A percentile compares a stretch with the other conserved stretches of the same genome.
Conservation (phyloP, 148 eudicot genomes). For the Selenicereus undatus region DNA sequence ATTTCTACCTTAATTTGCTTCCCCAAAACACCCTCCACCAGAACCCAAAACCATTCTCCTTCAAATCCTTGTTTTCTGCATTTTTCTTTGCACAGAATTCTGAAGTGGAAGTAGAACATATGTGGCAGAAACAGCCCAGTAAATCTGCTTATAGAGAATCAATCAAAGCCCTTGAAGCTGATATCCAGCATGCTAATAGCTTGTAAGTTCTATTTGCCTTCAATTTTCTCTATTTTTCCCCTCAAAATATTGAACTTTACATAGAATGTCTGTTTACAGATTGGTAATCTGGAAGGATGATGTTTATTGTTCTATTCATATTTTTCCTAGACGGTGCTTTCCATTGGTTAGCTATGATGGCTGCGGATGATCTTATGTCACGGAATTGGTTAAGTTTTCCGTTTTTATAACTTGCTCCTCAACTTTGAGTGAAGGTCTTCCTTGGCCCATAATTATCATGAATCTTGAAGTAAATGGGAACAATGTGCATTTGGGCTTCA, state of each 20-base stretch:
- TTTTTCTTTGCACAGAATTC: not conserved
- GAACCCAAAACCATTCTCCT: constrained; percentile 19
- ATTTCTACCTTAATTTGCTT: not conserved
- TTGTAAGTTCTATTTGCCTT: constrained; percentile 42
- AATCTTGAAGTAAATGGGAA: not conserved
- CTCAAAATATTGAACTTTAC: not conserved
- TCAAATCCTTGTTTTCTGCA: constrained; percentile 2
- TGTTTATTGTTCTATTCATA: not conserved
- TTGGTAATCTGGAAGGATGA: not conserved
- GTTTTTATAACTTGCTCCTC: not conserved
- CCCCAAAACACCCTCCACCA: constrained; percentile 5
- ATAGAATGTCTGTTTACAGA: not conserved
- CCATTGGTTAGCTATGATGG: not conserved
- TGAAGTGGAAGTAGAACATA: constrained; percentile 23
- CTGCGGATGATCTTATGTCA: not conserved
- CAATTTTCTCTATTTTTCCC: not conserved
- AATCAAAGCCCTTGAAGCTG: constrained; percentile 79
- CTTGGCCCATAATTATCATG: not conserved
- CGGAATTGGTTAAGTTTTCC: not conserved
- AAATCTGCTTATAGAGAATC: constrained; percentile 67
- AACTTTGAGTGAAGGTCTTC: no score
- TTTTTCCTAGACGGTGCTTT: not conserved
- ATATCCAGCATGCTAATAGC: constrained; percentile 84
- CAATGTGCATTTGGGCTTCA: not conserved
- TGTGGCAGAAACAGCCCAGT: constrained; percentile 59